These are phyloP conservation scores for Rhynchospora breviuscula DNA, from an alignment of 176 grass and related monocot species.

Conservation along the genomic window DNA sequence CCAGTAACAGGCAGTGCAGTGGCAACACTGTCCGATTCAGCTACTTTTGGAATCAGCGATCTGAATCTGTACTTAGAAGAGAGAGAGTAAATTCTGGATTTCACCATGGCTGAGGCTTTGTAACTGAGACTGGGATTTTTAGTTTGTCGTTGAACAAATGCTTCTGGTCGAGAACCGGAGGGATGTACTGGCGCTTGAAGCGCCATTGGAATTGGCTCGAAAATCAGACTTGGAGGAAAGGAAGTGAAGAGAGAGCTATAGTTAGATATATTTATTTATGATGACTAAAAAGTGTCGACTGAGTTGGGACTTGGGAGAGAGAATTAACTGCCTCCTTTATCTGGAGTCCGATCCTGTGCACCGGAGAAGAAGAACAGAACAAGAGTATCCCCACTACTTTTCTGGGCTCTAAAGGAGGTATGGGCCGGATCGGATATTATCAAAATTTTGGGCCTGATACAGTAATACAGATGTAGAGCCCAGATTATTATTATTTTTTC, in stretches of 20 bases:
- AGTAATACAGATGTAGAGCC: no score
- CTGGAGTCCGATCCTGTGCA: neutral
- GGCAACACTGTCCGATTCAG: conserved; percentile 30
- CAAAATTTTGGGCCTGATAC: neutral
- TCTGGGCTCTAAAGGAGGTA: neutral
- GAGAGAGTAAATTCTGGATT: neutral
- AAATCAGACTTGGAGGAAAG: neutral
- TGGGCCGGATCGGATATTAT: neutral
- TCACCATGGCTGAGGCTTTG: neutral
- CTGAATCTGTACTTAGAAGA: neutral
- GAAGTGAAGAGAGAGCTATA: neutral
- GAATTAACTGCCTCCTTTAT: neutral
- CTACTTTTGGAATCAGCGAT: neutral
- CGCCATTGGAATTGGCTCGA: neutral
- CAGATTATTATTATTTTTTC: no score
- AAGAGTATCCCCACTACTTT: neutral
- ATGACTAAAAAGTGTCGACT: neutral
- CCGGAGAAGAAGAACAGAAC: neutral
- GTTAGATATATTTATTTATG: neutral
- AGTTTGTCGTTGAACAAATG: neutral
- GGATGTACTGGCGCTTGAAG: neutral
- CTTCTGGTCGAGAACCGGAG: neutral
- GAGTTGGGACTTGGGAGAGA: neutral
- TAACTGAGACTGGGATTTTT: neutral
- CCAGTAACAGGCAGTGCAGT: conserved; percentile 33